A percentile compares a stretch with the other conserved stretches of the same genome.
phyloP scores from a whole-genome alignment of 345 rosid species.

The Ricinus communis region DNA sequence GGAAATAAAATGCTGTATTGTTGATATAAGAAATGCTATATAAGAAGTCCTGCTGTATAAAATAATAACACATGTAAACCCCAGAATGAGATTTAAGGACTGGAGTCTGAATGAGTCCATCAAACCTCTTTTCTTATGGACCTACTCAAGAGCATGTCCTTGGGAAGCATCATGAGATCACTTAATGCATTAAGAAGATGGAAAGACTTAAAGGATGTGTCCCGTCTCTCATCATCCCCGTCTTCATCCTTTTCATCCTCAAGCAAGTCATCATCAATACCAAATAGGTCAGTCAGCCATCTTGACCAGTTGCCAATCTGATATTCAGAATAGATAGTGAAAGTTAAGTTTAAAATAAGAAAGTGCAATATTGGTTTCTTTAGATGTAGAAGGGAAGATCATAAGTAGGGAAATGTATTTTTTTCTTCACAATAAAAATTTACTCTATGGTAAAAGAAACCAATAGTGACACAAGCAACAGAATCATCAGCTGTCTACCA shows the following conservation, averaged over 20 bases:
- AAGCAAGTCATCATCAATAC: conserved; percentile 53
- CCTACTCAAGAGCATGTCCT: conserved; percentile 76
- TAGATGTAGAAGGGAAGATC: not conserved
- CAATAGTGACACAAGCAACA: not conserved
- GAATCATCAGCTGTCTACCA: no score
- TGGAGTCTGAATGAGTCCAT: not conserved
- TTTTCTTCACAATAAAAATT: not conserved
- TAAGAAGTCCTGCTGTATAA: no score
- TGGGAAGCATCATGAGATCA: conserved; percentile 99
- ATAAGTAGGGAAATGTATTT: not conserved
- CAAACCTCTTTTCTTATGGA: conserved; percentile 79
- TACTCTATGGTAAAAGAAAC: not conserved
- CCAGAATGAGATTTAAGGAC: not conserved
- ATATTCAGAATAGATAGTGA: conserved; percentile 21
- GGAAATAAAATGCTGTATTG: no score
- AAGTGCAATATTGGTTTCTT: not conserved
- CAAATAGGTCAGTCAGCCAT: conserved; percentile 86
- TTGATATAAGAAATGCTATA: no score
- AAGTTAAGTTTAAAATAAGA: not conserved
- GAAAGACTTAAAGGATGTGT: conserved; percentile 66
- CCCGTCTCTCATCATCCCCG: conserved; percentile 39
- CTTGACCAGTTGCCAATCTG: conserved; percentile 98
- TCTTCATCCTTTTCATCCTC: conserved; percentile 40
- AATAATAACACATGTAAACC: not conserved
- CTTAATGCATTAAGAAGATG: conserved; percentile 84